Base-by-base conservation (phyloP, 1,284 basidiomycete species). In the Butyriboletus appendiculatus region DNA sequence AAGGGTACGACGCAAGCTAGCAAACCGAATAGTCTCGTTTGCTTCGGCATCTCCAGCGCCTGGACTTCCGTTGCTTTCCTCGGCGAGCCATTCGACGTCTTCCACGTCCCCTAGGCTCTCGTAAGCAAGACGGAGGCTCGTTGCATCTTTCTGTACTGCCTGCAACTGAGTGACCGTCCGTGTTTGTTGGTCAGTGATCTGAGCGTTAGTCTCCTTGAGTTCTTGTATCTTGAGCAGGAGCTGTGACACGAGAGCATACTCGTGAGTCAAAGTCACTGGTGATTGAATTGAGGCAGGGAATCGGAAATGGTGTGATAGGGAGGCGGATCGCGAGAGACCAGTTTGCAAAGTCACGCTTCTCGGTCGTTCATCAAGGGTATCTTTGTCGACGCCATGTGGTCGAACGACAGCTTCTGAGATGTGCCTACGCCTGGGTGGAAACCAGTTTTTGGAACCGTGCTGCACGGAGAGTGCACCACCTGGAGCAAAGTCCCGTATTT, bases 181-280 rank as follows among this genome's bases (percentile, higher is more conserved):
- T 1, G 70, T 69, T 63, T 92, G 88, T 65, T 92, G 82, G 56
- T 81, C 75, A 42, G 84, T 73, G 57, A 96, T 91, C 58, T 81
- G 77, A 16, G 76, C 60, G 64, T 96, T 92, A 12, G 89, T 81
- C 53, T 86, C 77, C 65, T 93, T 88, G 0, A 94, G 76, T 66
- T 94, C 92, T 28, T 80, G 76, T 48, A 94, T 88, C 72, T 93
- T 94, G n/a, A 74, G 64, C 32, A 93, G 70, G 5, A 94, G 79
- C 66, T 91, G 86, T 1, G 82, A 75, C 15, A 94, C 80, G 48
- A 93, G 74, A 14, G 79, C 78, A 28, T 81, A 79, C 61, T 90
- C 77, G 37, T 69, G 64, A 3, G 59, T 59, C 28, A 55, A 45
- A 12, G 58, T 26, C 15, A 51, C 55, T 6, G 68, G 59, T 15